Conservation (phyloP, 2,329 filamentous ascomycete genomes). For the Paradendryphiella salina region DNA sequence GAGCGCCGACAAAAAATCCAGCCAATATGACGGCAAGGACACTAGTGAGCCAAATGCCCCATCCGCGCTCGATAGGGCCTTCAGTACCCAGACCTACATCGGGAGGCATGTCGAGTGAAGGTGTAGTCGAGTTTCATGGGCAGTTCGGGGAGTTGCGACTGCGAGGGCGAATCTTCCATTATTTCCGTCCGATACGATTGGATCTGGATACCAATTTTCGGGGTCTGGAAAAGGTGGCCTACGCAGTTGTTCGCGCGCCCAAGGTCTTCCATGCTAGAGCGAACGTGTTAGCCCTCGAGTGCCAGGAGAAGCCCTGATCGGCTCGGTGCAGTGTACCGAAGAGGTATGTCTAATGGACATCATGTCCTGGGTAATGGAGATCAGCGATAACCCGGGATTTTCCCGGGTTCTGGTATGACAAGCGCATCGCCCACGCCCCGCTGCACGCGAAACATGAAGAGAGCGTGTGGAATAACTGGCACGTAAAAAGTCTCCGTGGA, state of each 20-base stretch:
- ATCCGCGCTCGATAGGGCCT: conserved; percentile 26
- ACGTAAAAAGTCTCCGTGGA: neutral
- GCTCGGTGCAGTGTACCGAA: conserved; percentile 8
- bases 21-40: conserved; percentile 27
- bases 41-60: conserved; percentile 29
- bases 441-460: neutral
- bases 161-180: neutral
- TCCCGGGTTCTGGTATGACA: neutral
- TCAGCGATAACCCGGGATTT: conserved; percentile 6
- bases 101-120: conserved; percentile 20
- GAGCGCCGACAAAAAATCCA: conserved; percentile 22
- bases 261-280: conserved; percentile 7
- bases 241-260: neutral
- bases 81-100: conserved; percentile 31
- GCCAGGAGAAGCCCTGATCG: conserved; percentile 1
- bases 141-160: neutral
- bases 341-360: conserved; percentile 6
- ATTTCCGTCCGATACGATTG: neutral
- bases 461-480: neutral
- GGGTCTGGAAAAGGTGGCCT: neutral
- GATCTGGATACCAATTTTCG: conserved; percentile 7
- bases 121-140: neutral
- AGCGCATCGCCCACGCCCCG: neutral
- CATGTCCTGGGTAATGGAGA: conserved; percentile 6
- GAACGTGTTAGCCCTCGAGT: neutral